A percentile compares a stretch with the other conserved stretches of the same genome.
Conservation (phyloP, 2,329 filamentous ascomycete genomes). For the Amauroascus verrucosus region DNA sequence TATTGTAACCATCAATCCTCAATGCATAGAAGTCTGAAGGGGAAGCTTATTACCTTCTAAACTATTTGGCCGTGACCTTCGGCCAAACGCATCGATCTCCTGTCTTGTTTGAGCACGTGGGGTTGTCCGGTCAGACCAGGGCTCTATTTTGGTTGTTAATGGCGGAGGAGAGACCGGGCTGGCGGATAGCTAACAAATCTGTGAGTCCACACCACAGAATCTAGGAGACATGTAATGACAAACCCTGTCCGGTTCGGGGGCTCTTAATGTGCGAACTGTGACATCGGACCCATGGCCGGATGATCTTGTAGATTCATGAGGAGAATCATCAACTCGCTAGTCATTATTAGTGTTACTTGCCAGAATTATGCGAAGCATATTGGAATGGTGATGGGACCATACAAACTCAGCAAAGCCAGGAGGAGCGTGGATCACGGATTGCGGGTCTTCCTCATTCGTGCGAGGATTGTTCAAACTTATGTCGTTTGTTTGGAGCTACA, state of each 20-base stretch:
- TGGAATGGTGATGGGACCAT: slow-evolving; percentile 21
- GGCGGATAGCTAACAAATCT: slow-evolving; percentile 14
- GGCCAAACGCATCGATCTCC: slow-evolving; percentile 52
- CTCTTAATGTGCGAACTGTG: slow-evolving; percentile 28
- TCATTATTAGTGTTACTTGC: slow-evolving; percentile 4
- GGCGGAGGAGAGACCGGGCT: slow-evolving; percentile 54
- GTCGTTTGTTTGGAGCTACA: slow-evolving; percentile 26
- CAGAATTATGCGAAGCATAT: no score
- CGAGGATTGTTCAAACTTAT: slow-evolving; percentile 14
- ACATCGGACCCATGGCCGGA: slow-evolving; percentile 25
- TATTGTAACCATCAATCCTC: slow-evolving; percentile 23
- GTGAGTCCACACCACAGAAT: neutral
- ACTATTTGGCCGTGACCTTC: slow-evolving; percentile 54
- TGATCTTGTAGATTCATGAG: slow-evolving; percentile 19
- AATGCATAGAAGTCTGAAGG: neutral
- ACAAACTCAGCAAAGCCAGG: slow-evolving; percentile 75
- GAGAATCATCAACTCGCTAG: slow-evolving; percentile 13
- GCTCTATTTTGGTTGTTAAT: slow-evolving; percentile 64
- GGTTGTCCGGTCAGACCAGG: slow-evolving; percentile 59
- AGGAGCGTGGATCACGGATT: slow-evolving; percentile 86
- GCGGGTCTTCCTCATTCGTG: slow-evolving; percentile 52
- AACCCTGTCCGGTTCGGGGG: slow-evolving; percentile 4
- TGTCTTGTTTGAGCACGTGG: slow-evolving; percentile 74
- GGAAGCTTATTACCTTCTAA: slow-evolving; percentile 54
- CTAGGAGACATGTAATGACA: neutral